These are phyloP conservation scores for Alloteropsis semialata DNA, from an alignment of 176 grass and related monocot species.

Conservation along the genomic window DNA sequence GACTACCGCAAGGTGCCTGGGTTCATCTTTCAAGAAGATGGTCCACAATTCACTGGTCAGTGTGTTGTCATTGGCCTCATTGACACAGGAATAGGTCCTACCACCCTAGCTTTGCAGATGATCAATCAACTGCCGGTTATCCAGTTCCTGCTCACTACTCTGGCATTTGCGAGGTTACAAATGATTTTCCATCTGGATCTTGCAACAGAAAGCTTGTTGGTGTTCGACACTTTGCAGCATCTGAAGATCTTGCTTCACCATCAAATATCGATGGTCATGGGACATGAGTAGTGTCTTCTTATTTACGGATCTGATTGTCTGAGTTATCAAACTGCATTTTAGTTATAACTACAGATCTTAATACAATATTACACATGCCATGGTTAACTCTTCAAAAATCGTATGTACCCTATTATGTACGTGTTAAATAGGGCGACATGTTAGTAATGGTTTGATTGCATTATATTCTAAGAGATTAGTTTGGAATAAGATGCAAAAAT, in stretches of 20 bases:
- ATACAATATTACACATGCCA: neutral
- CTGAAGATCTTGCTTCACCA: conserved; percentile 93
- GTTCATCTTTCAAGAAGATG: conserved; percentile 78
- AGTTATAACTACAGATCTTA: too few relatives aligned
- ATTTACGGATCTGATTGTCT: conserved; percentile 10
- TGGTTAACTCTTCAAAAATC: neutral
- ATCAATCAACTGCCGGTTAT: conserved; percentile 60
- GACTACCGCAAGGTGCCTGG: conserved; percentile 88
- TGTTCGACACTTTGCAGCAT: conserved; percentile 97
- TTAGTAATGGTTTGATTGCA: neutral
- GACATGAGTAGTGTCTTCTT: conserved; percentile 55
- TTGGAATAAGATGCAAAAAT: neutral
- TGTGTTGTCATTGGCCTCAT: conserved; percentile 89
- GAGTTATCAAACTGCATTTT: neutral
- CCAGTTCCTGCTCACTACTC: conserved; percentile 80
- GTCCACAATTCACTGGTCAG: conserved; percentile 75
- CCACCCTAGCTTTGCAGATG: conserved; percentile 84
- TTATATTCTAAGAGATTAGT: conserved; percentile 5
- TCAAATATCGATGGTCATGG: conserved; percentile 96
- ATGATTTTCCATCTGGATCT: conserved; percentile 93
- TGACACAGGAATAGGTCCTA: conserved; percentile 94
- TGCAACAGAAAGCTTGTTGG: conserved; percentile 98
- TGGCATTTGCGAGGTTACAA: conserved; percentile 91
- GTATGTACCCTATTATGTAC: neutral
- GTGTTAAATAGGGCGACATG: neutral